A percentile compares a stretch with the other conserved stretches of the same genome.
These are phyloP conservation scores for Parascedosporium putredinis DNA, from an alignment of 2,329 filamentous ascomycete genomes.

Conservation along the genomic window DNA sequence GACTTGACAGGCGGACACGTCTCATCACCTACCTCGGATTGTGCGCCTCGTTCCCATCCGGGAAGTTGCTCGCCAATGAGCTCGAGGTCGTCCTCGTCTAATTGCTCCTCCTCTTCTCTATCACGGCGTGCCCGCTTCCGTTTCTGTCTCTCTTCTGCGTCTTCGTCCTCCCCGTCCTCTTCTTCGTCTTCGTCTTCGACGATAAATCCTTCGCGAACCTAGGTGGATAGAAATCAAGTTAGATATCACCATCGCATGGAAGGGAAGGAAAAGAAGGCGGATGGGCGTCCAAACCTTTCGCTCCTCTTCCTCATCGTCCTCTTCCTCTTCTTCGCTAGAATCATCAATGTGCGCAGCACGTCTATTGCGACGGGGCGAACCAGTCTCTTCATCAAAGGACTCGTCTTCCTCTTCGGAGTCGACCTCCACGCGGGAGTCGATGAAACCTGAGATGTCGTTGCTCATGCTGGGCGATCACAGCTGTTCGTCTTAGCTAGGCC, in stretches of 20 bases:
- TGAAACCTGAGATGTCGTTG: conserved; percentile 59
- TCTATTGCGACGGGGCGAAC: conserved; percentile 31
- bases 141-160: conserved; percentile 47
- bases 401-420: conserved; percentile 80
- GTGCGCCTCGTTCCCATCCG: conserved; percentile 52
- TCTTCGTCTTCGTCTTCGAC: conserved; percentile 84
- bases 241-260: conserved; percentile 9
- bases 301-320: conserved; percentile 84
- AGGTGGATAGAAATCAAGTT: conserved; percentile 11
- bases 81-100: conserved; percentile 94
- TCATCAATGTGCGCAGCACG: conserved; percentile 51
- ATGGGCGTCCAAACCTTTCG: conserved; percentile 44
- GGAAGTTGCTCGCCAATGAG: conserved; percentile 72
- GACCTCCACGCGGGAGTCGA: conserved; percentile 77
- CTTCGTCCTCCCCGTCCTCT: conserved; percentile 55
- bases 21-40: conserved; percentile 51
- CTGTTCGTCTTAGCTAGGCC: too few species aligned
- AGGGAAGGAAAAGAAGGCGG: background rate
- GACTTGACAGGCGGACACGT: background rate
- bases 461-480: conserved; percentile 43
- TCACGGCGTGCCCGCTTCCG: conserved; percentile 69
- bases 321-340: conserved; percentile 85
- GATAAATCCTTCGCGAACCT: conserved; percentile 93
- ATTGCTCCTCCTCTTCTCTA: conserved; percentile 73
- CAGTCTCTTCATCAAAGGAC: conserved; percentile 68